Percentiles rank a stretch among this genome's conserved stretches.
Conservation (phyloP, 2,329 filamentous ascomycete genomes). For the Verruconis gallopava region DNA sequence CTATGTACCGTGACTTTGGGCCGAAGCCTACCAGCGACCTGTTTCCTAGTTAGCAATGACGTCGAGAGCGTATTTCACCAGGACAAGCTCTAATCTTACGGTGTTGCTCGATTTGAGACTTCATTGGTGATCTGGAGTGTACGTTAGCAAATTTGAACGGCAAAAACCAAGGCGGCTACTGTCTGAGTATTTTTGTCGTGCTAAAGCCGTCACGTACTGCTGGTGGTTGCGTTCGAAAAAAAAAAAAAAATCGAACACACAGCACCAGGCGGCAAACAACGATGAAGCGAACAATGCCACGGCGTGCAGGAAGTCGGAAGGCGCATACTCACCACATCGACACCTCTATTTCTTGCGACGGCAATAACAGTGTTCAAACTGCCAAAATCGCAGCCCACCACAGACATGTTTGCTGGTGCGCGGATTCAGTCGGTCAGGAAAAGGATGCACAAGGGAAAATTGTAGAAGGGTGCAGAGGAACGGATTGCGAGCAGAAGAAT, state of each 20-base stretch:
- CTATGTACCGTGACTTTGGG: constrained; percentile 84
- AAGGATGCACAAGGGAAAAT: background rate
- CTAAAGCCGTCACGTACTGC: too few relatives aligned
- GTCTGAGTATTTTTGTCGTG: too few relatives aligned
- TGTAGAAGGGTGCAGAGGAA: background rate
- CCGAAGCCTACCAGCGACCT: constrained; percentile 93
- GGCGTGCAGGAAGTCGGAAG: background rate
- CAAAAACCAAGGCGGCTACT: too few relatives aligned
- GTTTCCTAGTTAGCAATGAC: constrained; percentile 15
- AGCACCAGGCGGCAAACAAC: background rate
- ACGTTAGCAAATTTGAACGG: constrained; percentile 21
- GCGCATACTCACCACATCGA: constrained; percentile 76
- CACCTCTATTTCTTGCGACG: constrained; percentile 94
- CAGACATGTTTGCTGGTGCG: constrained; percentile 36
- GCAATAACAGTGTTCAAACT: constrained; percentile 94
- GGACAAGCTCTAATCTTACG: constrained; percentile 63
- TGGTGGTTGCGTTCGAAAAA: too few relatives aligned
- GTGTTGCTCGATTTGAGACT: constrained; percentile 94
- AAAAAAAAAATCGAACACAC: background rate
- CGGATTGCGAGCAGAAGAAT: too few relatives aligned
- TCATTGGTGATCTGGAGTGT: constrained; percentile 82
- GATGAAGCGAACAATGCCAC: too few relatives aligned
- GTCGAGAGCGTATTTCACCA: too few relatives aligned
- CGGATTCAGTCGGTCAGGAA: background rate
- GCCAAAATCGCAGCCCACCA: constrained; percentile 83